phyloP scores from a whole-genome alignment of 768 basidiomycete species.

The Lactifluus rugatus region DNA sequence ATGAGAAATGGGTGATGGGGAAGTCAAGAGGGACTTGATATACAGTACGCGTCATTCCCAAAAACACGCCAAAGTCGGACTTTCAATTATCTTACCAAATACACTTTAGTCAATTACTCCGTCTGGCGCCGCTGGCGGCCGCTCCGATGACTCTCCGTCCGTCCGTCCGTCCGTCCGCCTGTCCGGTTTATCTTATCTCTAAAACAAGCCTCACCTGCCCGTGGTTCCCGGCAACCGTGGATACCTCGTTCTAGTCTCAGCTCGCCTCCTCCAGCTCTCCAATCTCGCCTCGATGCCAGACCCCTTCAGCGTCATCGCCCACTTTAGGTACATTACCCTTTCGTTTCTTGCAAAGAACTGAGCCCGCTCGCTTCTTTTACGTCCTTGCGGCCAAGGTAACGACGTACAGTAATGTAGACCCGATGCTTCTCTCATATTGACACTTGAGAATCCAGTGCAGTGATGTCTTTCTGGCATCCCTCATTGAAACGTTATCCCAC shows the following conservation, averaged over 20 bases:
- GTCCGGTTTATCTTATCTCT: conserved; percentile 4
- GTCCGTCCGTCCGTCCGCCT: too few species aligned
- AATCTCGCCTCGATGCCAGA: not conserved
- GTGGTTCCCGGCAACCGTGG: not conserved
- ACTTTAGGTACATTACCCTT: not conserved
- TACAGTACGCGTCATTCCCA: conserved; percentile 16
- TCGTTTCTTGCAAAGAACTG: not conserved
- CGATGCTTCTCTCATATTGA: too few species aligned
- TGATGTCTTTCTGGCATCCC: too few species aligned
- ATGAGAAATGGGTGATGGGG: too few species aligned
- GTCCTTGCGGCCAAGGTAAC: not conserved
- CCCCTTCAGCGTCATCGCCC: not conserved
- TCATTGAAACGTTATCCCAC: too few species aligned
- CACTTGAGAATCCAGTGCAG: too few species aligned
- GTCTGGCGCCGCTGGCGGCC: too few species aligned
- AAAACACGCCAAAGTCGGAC: not conserved
- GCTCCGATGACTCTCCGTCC: conserved; percentile 11
- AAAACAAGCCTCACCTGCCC: not conserved
- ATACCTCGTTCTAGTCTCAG: too few species aligned
- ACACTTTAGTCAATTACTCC: not conserved
- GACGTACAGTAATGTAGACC: too few species aligned
- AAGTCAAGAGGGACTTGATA: not conserved
- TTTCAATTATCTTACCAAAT: too few species aligned
- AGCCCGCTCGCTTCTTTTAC: conserved; percentile 4
- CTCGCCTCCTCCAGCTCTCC: too few species aligned